Conservation (phyloP, 441 rosid genomes). For the Melianthus villosus region DNA sequence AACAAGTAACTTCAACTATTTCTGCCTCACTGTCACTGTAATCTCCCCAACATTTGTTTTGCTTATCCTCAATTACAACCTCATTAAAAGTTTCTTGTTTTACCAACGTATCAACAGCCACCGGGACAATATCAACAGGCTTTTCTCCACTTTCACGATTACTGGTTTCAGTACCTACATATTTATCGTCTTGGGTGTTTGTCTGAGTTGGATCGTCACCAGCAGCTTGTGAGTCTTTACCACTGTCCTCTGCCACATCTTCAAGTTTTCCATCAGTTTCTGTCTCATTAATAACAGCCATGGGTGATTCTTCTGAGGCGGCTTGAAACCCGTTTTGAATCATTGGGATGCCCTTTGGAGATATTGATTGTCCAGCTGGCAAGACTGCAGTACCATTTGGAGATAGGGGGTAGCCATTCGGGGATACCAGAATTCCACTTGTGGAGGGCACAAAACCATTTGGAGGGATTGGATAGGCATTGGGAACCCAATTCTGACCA, state of each 20-base stretch:
- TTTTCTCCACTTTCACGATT: constrained; percentile 20
- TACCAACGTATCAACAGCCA: constrained; percentile 11
- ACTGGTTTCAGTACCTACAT: constrained; percentile 11
- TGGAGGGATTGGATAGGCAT: constrained; percentile 58
- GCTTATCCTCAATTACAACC: constrained; percentile 23
- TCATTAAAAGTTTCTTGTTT: constrained; percentile 21
- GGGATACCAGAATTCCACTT: constrained; percentile 36
- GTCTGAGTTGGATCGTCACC: constrained; percentile 22
- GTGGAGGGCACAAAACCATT: constrained; percentile 40
- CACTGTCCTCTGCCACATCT: constrained; percentile 19
- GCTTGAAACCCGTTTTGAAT: constrained; percentile 32
- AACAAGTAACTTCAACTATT: constrained; percentile 48
- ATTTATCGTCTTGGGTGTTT: constrained; percentile 15
- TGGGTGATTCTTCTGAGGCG: constrained; percentile 24
- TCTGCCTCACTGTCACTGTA: constrained; percentile 68
- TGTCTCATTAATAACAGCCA: constrained; percentile 15
- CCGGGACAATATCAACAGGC: constrained; percentile 12
- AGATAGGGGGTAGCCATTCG: constrained; percentile 33
- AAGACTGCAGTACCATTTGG: constrained; percentile 25
- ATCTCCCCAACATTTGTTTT: constrained; percentile 66
- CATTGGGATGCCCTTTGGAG: constrained; percentile 17
- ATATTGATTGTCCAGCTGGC: constrained; percentile 34
- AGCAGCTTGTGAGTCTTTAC: constrained; percentile 19
- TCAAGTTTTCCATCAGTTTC: constrained; percentile 27
- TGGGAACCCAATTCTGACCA: constrained; percentile 73